These are phyloP conservation scores for Aspergillus transmontanensis DNA, from an alignment of 2,329 filamentous ascomycete genomes.

Conservation along the genomic window DNA sequence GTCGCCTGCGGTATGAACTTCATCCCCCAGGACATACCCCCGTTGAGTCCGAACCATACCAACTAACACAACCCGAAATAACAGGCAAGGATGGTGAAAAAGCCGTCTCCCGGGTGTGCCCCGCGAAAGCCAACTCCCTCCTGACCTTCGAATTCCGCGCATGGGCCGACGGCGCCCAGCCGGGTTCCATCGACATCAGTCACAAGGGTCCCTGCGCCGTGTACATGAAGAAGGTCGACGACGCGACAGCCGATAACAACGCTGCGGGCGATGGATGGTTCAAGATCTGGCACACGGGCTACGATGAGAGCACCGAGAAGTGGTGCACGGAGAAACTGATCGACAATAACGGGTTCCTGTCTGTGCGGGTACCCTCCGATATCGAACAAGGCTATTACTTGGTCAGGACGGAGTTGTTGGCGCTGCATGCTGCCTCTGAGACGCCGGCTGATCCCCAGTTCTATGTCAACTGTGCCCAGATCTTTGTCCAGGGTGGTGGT, in stretches of 20 bases:
- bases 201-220: slow-evolving; percentile 72
- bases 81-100: slow-evolving; percentile 52
- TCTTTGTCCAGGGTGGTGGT: slow-evolving; percentile 60
- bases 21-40: slow-evolving; percentile 7
- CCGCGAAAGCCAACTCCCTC: slow-evolving; percentile 53
- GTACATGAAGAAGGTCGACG: slow-evolving; percentile 70
- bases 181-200: slow-evolving; percentile 60
- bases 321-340: slow-evolving; percentile 75
- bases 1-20: slow-evolving; percentile 69
- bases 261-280: slow-evolving; percentile 72
- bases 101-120: slow-evolving; percentile 53
- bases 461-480: slow-evolving; percentile 72
- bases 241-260: slow-evolving; percentile 53
- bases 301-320: slow-evolving; percentile 55
- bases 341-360: slow-evolving; percentile 64
- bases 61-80: neutral
- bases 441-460: slow-evolving; percentile 67
- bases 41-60: no score
- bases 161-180: slow-evolving; percentile 58
- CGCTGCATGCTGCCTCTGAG: slow-evolving; percentile 64
- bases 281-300: slow-evolving; percentile 74
- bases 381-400: slow-evolving; percentile 70
- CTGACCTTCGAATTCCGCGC: slow-evolving; percentile 69
- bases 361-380: slow-evolving; percentile 62
- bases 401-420: slow-evolving; percentile 69